A percentile compares a stretch with the other conserved stretches of the same genome.
Evolutionary conservation across 306 rosid genomes (phyloP).

Genomic region (Cucurbita pepo): DNA sequence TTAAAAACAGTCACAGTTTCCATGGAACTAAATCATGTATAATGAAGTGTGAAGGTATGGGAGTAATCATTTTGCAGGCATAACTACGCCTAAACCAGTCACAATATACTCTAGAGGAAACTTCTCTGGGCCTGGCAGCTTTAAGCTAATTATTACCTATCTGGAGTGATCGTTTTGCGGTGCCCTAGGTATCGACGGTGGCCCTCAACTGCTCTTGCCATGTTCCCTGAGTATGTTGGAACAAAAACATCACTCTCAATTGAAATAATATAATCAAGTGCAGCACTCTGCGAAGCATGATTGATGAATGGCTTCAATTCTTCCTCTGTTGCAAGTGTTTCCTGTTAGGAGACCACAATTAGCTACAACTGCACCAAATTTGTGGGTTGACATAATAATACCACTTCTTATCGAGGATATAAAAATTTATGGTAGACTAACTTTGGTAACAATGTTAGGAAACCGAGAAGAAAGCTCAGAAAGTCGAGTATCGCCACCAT

Average conservation of each 20-base stretch:
- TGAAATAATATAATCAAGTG: constrained; percentile 78
- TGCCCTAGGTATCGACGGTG: constrained; percentile 86
- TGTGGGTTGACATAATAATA: constrained; percentile 9
- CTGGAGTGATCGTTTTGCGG: constrained; percentile 75
- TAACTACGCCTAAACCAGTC: not conserved
- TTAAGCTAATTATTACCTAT: constrained; percentile 32
- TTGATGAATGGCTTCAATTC: constrained; percentile 57
- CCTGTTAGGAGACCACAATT: constrained; percentile 36
- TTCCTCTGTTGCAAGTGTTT: constrained; percentile 60
- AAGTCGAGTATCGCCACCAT: constrained; percentile 64
- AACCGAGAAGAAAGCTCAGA: constrained; percentile 63
- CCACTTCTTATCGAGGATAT: not conserved
- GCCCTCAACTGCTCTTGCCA: constrained; percentile 97
- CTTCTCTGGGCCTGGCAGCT: not conserved
- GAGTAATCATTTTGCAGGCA: not conserved
- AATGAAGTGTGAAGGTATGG: not conserved
- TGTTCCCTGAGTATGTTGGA: constrained; percentile 81
- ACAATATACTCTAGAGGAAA: not conserved
- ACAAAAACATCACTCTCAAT: constrained; percentile 79
- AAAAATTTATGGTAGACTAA: constrained; percentile 11
- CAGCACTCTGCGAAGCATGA: constrained; percentile 92
- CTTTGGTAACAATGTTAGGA: constrained; percentile 66
- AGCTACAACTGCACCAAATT: constrained; percentile 10
- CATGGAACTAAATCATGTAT: not conserved
- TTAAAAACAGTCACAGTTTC: not conserved